Evolutionary conservation across 768 basidiomycete species (phyloP), one percentile per base, ranked within the genome.

Genomic region (Dictyophora rubrovolvata): DNA sequence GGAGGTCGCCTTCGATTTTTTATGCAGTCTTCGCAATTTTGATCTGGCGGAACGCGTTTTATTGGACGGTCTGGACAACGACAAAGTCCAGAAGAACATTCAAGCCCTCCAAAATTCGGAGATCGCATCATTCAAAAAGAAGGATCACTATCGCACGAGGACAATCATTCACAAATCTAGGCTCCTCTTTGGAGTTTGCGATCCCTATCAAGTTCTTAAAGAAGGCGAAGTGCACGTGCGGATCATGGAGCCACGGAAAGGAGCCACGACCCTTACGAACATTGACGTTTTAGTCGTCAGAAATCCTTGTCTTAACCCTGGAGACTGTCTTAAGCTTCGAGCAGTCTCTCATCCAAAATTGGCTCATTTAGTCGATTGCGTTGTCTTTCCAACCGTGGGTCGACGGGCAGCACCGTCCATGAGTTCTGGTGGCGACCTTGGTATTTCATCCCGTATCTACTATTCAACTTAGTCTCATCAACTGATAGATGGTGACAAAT

Each of bases 251-350:
- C 72, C 73, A 17, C 73, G 78, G 18, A 77, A 76, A 42, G 84
- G 84, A 2, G 72, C 73, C 0, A 70, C 78, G 4, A 84, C 84
- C 0, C 74, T 79, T 0, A 81, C 81, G 42, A 78, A 84, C 61
- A 76, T 78, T 0, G 81, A 85, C 63, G 82, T 85, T 0, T 70
- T 86, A 5, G 78, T 86, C 5, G 82, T 85, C 4, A 72, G 84
- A 20, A 87, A 87, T 65, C 85, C 85, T 0, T 87, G 84, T 62
- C 74, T 86, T 49, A 82, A 86, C 68, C 83, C 85, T 20, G 84
- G 82, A 18, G 84, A 86, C 65, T 82, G 80, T 60, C 65, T 86
- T 54, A 87, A 86, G 64, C 72, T 86, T 0, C 72, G 83, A 10
- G 85, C 84, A 0, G 83, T 80, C 0, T 66, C 79, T 53, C 70